phyloP scores from a whole-genome alignment of 352 stramenopile genomes.

The Globisporangium camurandrum region DNA sequence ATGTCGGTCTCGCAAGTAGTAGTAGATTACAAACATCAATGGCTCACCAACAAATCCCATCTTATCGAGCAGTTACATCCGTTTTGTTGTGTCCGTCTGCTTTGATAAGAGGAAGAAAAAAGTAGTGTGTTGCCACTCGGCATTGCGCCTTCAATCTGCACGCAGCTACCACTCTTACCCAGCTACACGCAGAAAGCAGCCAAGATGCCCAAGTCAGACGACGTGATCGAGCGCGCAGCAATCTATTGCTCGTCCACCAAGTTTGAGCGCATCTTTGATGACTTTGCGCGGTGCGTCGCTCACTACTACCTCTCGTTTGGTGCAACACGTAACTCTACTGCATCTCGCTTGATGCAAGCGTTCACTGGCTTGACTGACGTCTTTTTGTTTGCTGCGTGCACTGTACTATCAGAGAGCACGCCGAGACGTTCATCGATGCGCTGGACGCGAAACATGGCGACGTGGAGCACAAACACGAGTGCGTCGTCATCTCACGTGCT shows the following conservation, averaged over 20 bases:
- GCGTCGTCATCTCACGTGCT: neutral
- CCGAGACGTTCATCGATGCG: constrained; percentile 52
- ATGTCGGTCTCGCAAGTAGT: constrained; percentile 20
- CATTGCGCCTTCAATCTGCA: neutral
- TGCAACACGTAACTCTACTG: neutral
- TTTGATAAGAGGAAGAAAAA: neutral
- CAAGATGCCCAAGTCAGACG: constrained; percentile 35
- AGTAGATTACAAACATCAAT: too few relatives aligned
- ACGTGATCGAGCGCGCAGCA: constrained; percentile 54
- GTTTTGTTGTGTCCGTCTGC: too few relatives aligned
- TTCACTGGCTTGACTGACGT: neutral
- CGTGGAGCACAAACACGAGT: constrained; percentile 72
- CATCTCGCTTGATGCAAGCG: neutral
- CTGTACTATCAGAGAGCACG: constrained; percentile 37
- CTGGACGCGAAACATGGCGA: constrained; percentile 55
- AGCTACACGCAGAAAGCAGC: neutral
- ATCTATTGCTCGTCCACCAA: constrained; percentile 66
- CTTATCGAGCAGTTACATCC: neutral
- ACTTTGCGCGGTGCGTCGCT: constrained; percentile 48
- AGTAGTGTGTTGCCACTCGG: neutral
- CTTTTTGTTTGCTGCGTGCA: neutral
- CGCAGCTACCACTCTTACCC: neutral
- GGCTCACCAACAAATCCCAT: too few relatives aligned
- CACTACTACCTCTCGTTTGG: too few relatives aligned
- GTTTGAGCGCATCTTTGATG: constrained; percentile 71